A percentile compares a stretch with the other conserved stretches of the same genome.
Evolutionary conservation across 768 basidiomycete species (phyloP).

Genomic region (Podaxis mareebaensis): DNA sequence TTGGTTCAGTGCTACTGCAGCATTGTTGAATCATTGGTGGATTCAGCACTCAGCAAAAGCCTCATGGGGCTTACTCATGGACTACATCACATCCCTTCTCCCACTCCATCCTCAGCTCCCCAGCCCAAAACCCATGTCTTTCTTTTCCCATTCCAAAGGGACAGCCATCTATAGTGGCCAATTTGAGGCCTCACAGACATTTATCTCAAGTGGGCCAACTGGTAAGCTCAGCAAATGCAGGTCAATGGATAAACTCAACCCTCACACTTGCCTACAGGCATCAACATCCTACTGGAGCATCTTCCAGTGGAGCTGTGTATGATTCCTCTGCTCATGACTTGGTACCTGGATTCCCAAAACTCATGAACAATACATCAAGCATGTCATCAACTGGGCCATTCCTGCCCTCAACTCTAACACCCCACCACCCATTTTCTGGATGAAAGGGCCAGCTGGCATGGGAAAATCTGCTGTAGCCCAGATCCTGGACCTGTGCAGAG

Average conservation of each 20-base stretch:
- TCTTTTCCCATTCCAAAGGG: neutral
- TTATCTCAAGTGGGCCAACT: neutral
- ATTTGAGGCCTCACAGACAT: neutral
- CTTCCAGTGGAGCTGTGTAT: neutral
- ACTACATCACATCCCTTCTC: neutral
- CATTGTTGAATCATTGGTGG: too few species aligned
- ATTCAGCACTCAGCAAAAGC: too few species aligned
- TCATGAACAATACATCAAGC: constrained; percentile 8
- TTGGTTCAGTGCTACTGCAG: too few species aligned
- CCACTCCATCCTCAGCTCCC: neutral
- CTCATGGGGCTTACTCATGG: too few species aligned
- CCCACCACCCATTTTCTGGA: neutral
- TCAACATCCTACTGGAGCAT: neutral
- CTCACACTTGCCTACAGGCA: neutral
- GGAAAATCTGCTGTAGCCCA: neutral
- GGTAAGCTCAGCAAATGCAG: neutral
- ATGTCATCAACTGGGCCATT: constrained; percentile 8
- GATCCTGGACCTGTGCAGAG: neutral
- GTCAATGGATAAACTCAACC: neutral
- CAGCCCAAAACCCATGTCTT: neutral
- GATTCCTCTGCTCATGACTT: neutral
- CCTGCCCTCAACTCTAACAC: neutral
- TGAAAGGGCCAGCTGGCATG: neutral
- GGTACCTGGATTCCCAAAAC: neutral
- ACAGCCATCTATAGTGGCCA: neutral